phyloP scores from a whole-genome alignment of 192 early-diverging fungal genomes.

The Backusella parvicylindrica region DNA sequence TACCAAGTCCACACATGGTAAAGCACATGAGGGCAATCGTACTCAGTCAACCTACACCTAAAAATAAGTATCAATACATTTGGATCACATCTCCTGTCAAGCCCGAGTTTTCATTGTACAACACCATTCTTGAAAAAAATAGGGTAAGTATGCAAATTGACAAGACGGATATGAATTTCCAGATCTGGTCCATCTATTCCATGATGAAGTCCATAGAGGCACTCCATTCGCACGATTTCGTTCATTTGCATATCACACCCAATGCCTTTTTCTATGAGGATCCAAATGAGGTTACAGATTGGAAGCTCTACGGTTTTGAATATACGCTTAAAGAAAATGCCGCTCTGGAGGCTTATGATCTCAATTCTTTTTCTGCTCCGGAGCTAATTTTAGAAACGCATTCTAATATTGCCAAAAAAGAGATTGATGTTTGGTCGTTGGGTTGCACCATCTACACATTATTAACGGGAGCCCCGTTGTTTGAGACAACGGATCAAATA shows the following conservation, averaged over 20 bases:
- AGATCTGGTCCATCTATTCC: conserved; percentile 12
- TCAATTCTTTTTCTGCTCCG: not conserved
- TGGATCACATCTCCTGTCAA: conserved; percentile 13
- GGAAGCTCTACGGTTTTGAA: not conserved
- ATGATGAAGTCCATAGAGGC: not conserved
- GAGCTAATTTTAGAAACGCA: not conserved
- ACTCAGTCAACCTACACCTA: not conserved
- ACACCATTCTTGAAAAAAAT: not conserved
- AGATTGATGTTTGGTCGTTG: not conserved
- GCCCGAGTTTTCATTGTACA: conserved; percentile 3
- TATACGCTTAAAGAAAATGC: not conserved
- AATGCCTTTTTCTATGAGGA: conserved; percentile 5
- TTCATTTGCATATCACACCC: not conserved
- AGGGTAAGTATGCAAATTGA: not conserved
- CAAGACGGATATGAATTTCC: not conserved
- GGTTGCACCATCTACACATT: not conserved
- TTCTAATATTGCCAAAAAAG: not conserved
- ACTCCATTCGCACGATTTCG: not conserved
- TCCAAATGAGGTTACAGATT: not conserved
- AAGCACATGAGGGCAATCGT: not conserved
- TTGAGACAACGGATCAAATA: not conserved
- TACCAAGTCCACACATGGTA: not conserved
- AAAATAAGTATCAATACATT: conserved; percentile 1
- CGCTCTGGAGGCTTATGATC: not conserved
- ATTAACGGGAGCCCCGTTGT: not conserved